phyloP scores from a whole-genome alignment of 2,329 filamentous ascomycete species.

The Xylaria sp. region DNA sequence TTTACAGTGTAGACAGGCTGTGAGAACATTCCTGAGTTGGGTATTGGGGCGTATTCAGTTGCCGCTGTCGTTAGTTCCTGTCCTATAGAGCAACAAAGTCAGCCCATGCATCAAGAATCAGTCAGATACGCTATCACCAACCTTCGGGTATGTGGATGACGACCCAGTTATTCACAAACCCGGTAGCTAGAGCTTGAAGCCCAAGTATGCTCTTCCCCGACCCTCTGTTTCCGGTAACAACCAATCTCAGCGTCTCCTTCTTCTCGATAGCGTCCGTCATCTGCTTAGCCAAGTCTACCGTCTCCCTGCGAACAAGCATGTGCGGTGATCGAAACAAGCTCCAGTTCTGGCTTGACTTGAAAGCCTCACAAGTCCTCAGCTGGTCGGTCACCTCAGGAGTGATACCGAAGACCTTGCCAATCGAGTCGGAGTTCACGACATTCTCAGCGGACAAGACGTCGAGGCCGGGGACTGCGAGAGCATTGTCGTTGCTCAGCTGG shows the following conservation, averaged over 20 bases:
- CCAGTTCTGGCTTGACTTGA: slow-evolving; percentile 92
- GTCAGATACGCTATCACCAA: slow-evolving; percentile 55
- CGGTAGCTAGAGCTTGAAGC: slow-evolving; percentile 85
- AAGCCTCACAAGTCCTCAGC: slow-evolving; percentile 85
- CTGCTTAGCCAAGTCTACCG: slow-evolving; percentile 73
- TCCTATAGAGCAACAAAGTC: slow-evolving; percentile 54
- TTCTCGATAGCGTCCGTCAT: slow-evolving; percentile 67
- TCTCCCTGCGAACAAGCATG: slow-evolving; percentile 80
- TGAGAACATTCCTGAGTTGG: slow-evolving; percentile 72
- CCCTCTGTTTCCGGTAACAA: slow-evolving; percentile 78
- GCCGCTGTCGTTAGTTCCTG: slow-evolving; percentile 83
- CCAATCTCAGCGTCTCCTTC: slow-evolving; percentile 68
- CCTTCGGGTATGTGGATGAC: slow-evolving; percentile 92
- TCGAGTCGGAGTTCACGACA: slow-evolving; percentile 64
- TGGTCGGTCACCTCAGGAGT: slow-evolving; percentile 78
- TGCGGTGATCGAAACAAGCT: slow-evolving; percentile 84
- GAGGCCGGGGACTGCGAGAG: slow-evolving; percentile 78
- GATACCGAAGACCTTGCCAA: slow-evolving; percentile 76
- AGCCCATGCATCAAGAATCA: not conserved
- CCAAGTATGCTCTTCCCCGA: slow-evolving; percentile 89
- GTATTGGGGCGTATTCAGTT: slow-evolving; percentile 81
- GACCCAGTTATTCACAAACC: slow-evolving; percentile 84
- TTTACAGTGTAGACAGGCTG: slow-evolving; percentile 82
- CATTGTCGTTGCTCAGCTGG: slow-evolving; percentile 93
- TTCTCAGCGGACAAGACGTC: slow-evolving; percentile 67